phyloP scores from a whole-genome alignment of 1,284 basidiomycete species.

The Sporisorium iseilematis-ciliati region DNA sequence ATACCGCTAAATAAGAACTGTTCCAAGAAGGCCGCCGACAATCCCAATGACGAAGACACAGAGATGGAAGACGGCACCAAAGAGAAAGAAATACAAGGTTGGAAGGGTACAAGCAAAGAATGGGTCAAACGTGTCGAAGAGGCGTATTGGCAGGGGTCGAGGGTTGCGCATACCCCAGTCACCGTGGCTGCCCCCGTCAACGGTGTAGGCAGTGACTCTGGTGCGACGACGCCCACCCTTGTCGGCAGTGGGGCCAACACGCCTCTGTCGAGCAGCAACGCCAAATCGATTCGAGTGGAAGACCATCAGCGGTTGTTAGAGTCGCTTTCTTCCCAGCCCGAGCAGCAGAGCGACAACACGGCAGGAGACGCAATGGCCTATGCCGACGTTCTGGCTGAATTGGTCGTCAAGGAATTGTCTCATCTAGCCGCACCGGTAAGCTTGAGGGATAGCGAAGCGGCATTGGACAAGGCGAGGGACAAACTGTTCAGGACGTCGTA shows the following conservation, averaged over 20 bases:
- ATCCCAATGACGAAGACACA: conserved; percentile 69
- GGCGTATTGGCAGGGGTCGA: conserved; percentile 65
- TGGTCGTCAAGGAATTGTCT: conserved; percentile 72
- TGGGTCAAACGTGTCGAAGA: conserved; percentile 66
- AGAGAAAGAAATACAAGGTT: conserved; percentile 52
- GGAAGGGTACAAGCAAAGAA: conserved; percentile 67
- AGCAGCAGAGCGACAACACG: conserved; percentile 4
- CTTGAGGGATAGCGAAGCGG: conserved; percentile 56
- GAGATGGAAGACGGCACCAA: conserved; percentile 23
- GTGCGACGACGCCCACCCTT: conserved; percentile 33
- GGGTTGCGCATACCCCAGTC: conserved; percentile 44
- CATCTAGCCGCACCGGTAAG: conserved; percentile 29
- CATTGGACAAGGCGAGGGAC: conserved; percentile 72
- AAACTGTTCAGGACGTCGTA: conserved; percentile 83
- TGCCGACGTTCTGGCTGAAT: conserved; percentile 73
- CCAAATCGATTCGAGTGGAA: conserved; percentile 31
- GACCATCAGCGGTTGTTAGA: conserved; percentile 36
- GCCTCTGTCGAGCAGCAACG: conserved; percentile 29
- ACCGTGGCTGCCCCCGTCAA: conserved; percentile 21
- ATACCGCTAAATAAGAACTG: conserved; percentile 60
- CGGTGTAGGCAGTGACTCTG: conserved; percentile 17
- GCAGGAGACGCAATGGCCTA: conserved; percentile 30
- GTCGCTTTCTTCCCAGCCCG: conserved; percentile 7
- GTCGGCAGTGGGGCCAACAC: conserved; percentile 35
- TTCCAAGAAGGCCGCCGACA: conserved; percentile 69